phyloP scores from a whole-genome alignment of 441 rosid species.

The Syzygium malaccense region DNA sequence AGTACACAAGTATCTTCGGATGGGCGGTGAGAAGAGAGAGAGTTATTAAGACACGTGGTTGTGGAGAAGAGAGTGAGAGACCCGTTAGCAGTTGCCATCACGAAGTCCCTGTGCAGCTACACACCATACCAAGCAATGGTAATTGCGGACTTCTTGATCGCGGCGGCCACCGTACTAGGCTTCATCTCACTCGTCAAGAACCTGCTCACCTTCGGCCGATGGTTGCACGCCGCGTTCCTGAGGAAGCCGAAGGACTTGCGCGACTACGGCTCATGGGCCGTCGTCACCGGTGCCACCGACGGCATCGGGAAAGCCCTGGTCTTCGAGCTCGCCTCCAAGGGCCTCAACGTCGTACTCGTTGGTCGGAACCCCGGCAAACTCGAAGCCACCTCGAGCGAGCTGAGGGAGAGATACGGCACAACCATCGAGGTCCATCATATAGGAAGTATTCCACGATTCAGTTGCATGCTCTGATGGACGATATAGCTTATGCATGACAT shows the following conservation, averaged over 20 bases:
- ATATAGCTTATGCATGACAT: background rate
- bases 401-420: background rate
- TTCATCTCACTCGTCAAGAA: conserved; percentile 10
- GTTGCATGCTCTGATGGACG: too few relatives aligned
- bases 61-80: too few relatives aligned
- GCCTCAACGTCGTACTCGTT: conserved; percentile 21
- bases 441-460: background rate
- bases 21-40: too few relatives aligned
- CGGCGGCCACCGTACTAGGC: conserved; percentile 12
- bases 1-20: too few relatives aligned
- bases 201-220: conserved; percentile 6
- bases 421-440: background rate
- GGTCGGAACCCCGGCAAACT: conserved; percentile 22
- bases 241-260: conserved; percentile 21
- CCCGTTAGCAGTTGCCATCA: background rate
- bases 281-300: conserved; percentile 28
- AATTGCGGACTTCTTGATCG: background rate
- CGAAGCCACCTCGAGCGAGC: conserved; percentile 4
- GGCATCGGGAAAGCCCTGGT: conserved; percentile 30
- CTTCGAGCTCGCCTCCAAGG: conserved; percentile 18
- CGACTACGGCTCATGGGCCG: conserved; percentile 23
- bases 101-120: background rate
- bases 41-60: too few relatives aligned
- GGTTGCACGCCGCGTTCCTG: conserved; percentile 24
- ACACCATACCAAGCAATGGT: background rate